Evolutionary conservation across 345 rosid genomes (phyloP), one percentile per base, ranked within the genome.

Genomic region (Theobroma cacao): DNA sequence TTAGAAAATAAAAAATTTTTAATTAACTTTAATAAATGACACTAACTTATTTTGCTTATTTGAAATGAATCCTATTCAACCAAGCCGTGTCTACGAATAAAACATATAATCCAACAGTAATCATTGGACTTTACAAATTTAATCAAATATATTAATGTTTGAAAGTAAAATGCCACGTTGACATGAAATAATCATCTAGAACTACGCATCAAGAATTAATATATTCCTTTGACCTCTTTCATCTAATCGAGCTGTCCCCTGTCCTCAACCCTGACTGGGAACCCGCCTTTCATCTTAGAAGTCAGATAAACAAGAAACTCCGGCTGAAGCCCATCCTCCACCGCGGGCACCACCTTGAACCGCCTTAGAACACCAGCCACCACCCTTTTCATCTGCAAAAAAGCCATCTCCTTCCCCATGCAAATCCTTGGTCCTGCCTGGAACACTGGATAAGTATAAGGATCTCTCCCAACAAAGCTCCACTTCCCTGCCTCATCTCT

Each of bases 231-330:
- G 3, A 3, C 43, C 9, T 43, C 3, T 17, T 65, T 38, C 40
- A 1, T 4, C 34, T 50, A 30, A 30, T 28, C 28, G 1, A 45
- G 15, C 24, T 71, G 45, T 52, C n/a, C 9, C 77, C 94, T 88
- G 50, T 79, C 81, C 55, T 83, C 78, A 34, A 94, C 77, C 53
- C 61, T 85, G 31, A 78, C 91, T 0, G 87, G 89, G 72, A 92
- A 88, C 4, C 98, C 93, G 41, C 85, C 92, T 63, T 84, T 82
- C 84, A 92, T 92, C 62, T 91, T 89, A 9, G 90, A 72, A 2
- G 94, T 92, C 33, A 91, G 28, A 60, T 77, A 71, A 18, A 85
- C 55, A 0, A 88, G 15, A 52, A 81, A 79, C 69, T 55, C 86
- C 14, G 97, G 97, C 71, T 87, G 53, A n/a, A 28, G 13, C 6